phyloP scores from a whole-genome alignment of 495 filamentous ascomycete species.

The Xylaria grammica region DNA sequence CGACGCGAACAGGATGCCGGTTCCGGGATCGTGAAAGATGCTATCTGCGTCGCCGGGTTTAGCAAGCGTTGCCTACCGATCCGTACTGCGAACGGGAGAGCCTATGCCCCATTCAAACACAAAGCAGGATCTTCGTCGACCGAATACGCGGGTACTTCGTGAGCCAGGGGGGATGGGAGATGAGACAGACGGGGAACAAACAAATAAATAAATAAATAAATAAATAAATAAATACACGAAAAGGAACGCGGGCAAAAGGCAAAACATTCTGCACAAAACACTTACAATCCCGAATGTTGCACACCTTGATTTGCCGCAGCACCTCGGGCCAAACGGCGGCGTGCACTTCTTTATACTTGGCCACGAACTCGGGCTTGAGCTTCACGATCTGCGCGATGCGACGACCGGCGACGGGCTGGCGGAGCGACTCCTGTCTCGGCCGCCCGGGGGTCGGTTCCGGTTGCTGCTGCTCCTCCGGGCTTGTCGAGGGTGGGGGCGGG shows the following conservation, averaged over 20 bases:
- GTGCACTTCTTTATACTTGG: constrained; percentile 74
- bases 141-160: no score
- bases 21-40: constrained; percentile 70
- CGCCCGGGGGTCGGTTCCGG: constrained; percentile 24
- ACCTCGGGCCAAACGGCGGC: constrained; percentile 77
- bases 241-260: neutral
- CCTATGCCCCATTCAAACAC: no score
- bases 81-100: neutral
- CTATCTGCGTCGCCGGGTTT: constrained; percentile 55
- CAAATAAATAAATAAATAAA: constrained; percentile 12
- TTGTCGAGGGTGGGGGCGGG: constrained; percentile 2
- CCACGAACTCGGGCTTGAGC: constrained; percentile 66
- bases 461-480: constrained; percentile 17
- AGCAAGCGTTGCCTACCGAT: neutral
- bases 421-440: constrained; percentile 45
- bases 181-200: no score
- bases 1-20: constrained; percentile 67
- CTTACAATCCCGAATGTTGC: constrained; percentile 74
- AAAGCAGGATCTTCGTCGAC: no score
- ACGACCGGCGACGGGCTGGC: constrained; percentile 22
- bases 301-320: constrained; percentile 71
- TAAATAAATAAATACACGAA: neutral
- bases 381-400: constrained; percentile 71
- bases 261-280: neutral
- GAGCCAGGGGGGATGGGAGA: no score